phyloP scores from a whole-genome alignment of 2,329 filamentous ascomycete genomes.

The Arthroderma uncinatum region DNA sequence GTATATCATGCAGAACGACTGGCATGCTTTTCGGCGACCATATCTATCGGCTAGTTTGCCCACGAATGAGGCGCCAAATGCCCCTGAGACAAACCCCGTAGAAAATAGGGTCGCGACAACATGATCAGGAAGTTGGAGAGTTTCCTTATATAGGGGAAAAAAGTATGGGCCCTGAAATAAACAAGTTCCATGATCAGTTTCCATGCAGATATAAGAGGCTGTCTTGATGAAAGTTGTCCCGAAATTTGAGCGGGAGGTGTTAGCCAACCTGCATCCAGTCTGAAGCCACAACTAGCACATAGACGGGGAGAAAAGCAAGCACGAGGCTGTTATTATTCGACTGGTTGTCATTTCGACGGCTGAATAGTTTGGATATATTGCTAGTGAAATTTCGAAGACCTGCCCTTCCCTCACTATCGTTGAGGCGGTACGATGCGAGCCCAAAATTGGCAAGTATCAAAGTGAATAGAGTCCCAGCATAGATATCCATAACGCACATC shows the following conservation, averaged over 20 bases:
- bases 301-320: slow-evolving; percentile 10
- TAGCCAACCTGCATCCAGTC: slow-evolving; percentile 13
- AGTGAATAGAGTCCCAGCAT: slow-evolving; percentile 5
- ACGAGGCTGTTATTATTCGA: slow-evolving; percentile 1
- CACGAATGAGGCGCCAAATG: slow-evolving; percentile 12
- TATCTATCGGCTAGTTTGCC: slow-evolving; percentile 13
- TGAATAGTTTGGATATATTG: background rate
- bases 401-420: background rate
- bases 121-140: slow-evolving; percentile 10
- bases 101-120: slow-evolving; percentile 11
- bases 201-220: background rate
- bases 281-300: slow-evolving; percentile 12
- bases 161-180: slow-evolving; percentile 11
- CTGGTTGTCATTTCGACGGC: background rate
- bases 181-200: background rate
- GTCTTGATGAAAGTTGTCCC: background rate
- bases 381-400: background rate
- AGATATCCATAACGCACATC: slow-evolving; percentile 7
- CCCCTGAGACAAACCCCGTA: slow-evolving; percentile 12
- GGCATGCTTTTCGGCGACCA: slow-evolving; percentile 10
- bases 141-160: slow-evolving; percentile 13
- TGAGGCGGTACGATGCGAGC: slow-evolving; percentile 4
- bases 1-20: slow-evolving; percentile 12
- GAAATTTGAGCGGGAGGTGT: background rate
- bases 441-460: slow-evolving; percentile 10